These are phyloP conservation scores for Lecanicillium sp. DNA, from an alignment of 2,329 filamentous ascomycete genomes.

Conservation along the genomic window DNA sequence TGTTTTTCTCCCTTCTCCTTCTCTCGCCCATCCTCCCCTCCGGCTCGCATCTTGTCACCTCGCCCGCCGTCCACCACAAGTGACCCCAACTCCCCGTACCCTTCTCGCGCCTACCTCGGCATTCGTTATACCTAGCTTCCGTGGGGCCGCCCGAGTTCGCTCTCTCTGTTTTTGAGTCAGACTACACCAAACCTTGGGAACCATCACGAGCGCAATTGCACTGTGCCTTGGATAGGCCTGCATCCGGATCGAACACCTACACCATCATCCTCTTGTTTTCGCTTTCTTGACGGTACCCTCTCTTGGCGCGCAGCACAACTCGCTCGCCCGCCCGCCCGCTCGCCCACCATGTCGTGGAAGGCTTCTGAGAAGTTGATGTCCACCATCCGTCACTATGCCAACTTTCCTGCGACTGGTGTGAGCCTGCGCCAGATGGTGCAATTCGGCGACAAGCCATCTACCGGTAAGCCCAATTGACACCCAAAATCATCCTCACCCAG, in stretches of 20 bases:
- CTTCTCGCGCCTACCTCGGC: no score
- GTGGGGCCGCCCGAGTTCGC: background rate
- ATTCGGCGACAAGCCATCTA: conserved; percentile 90
- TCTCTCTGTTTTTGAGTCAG: conserved; percentile 1
- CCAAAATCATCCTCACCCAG: conserved; percentile 30
- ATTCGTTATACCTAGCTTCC: background rate
- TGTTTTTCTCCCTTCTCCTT: no score
- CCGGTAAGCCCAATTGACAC: conserved; percentile 47
- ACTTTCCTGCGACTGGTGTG: conserved; percentile 92
- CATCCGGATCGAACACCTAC: no score
- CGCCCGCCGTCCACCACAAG: no score
- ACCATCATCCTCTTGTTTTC: no score
- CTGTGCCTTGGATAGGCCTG: no score
- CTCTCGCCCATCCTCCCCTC: no score
- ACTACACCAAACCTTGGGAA: background rate
- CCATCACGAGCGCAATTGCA: no score
- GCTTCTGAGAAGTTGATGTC: conserved; percentile 86
- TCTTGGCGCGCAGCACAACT: conserved; percentile 4
- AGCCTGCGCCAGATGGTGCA: conserved; percentile 98
- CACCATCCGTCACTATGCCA: conserved; percentile 94
- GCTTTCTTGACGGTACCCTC: background rate
- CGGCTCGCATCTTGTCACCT: no score
- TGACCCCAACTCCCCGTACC: background rate
- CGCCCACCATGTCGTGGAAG: conserved; percentile 76
- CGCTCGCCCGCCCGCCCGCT: conserved; percentile 20